Conservation (phyloP, 2,329 filamentous ascomycete species). For the Cordyceps cicadae region DNA sequence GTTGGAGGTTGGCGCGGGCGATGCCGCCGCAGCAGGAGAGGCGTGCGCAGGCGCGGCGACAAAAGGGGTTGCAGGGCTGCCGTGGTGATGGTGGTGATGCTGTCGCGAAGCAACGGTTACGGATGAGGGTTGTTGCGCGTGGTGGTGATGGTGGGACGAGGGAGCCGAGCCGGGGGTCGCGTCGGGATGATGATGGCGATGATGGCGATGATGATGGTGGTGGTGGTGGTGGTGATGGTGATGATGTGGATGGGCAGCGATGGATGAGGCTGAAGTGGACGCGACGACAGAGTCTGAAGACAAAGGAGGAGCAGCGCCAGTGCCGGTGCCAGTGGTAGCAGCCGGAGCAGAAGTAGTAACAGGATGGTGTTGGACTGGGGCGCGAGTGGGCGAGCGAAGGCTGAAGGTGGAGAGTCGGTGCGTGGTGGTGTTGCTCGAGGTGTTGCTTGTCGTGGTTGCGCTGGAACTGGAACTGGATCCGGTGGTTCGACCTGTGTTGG, state of each 20-base stretch:
- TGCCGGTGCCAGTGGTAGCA: slow-evolving; percentile 9
- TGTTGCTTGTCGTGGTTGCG: background rate
- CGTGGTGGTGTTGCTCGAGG: slow-evolving; percentile 17
- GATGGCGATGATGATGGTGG: slow-evolving; percentile 23
- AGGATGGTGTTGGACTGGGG: slow-evolving; percentile 18
- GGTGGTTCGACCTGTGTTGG: background rate
- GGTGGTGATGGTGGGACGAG: slow-evolving; percentile 17
- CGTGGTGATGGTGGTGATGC: slow-evolving; percentile 12
- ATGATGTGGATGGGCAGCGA: slow-evolving; percentile 22
- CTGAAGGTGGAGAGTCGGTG: slow-evolving; percentile 38
- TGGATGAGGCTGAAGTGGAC: background rate
- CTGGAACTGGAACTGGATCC: background rate
- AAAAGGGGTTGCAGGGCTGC: slow-evolving; percentile 16
- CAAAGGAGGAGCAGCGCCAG: background rate
- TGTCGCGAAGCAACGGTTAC: background rate
- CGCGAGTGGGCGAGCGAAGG: slow-evolving; percentile 39
- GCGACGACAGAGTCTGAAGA: background rate
- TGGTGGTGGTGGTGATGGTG: slow-evolving; percentile 23
- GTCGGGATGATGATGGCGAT: slow-evolving; percentile 16
- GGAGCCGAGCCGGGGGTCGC: slow-evolving; percentile 18
- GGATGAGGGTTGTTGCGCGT: background rate
- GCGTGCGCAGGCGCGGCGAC: slow-evolving; percentile 8
- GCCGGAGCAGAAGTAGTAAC: slow-evolving; percentile 13
- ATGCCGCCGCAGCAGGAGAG: slow-evolving; percentile 1
- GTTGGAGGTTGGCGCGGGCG: slow-evolving; percentile 4